Evolutionary conservation across 1,284 basidiomycete genomes (phyloP), one percentile per base, ranked within the genome.

Genomic region (Hortiboletus rubellus): DNA sequence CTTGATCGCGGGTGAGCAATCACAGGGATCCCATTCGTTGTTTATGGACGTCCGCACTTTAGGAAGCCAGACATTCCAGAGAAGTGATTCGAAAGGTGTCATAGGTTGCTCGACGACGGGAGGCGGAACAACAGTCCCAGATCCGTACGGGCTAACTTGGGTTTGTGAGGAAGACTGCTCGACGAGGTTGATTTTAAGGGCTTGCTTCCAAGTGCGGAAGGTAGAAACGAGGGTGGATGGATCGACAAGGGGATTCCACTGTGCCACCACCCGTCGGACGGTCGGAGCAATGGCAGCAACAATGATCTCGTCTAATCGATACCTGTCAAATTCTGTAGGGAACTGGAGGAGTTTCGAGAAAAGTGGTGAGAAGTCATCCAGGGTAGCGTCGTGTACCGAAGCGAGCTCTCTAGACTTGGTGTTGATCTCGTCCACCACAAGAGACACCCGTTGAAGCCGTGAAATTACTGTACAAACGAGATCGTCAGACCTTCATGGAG

Each of bases 51-150:
- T 91, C 33, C 97, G 87, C n/a, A 99, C 87, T 72, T 85, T 90
- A 0, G 97, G 97, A 27, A 99, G 78, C 96, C 96, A 99, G 8
- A 91, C 79, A 60, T 90, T 91, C 96, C 96, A 99, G 17, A 99
- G 76, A 22, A 99, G 78, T 55, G 89, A 91, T 71, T 99, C 96
- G 72, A 92, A 99, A 0, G 97, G 89, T 7, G 95, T 95, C 97
- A 99, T 99, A 1, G 79, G 79, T 60, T 77, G 77, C 59, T 86
- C 82, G 46, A 82, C 82, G 60, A 37, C 37, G 44, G 59, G 44
- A 59, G 72, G 52, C 9, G 71, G 60, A 6, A 67, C 58, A 14
- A 74, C 63, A 1, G 75, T 74, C 52, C 71, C 75, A 17, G 76
- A 72, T 18, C 86, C 88, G 68, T 84, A 87, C 3, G 84, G 62